A percentile compares a stretch with the other conserved stretches of the same genome.
These are phyloP conservation scores for Myriosclerotinia scirpicola DNA, from an alignment of 2,329 filamentous ascomycete species.

Conservation along the genomic window DNA sequence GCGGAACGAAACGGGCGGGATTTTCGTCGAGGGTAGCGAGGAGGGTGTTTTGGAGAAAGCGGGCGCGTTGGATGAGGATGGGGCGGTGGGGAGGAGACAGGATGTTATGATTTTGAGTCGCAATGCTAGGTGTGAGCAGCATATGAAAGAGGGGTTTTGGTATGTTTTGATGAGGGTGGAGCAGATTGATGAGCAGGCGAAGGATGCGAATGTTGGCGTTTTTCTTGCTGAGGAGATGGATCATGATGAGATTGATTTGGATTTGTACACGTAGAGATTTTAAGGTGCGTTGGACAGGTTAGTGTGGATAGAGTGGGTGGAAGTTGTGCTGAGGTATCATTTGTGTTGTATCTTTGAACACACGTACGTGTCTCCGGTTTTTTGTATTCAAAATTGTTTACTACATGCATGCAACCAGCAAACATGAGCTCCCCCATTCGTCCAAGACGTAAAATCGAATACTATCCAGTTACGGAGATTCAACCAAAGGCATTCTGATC, in stretches of 20 bases:
- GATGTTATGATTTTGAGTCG: conserved; percentile 24
- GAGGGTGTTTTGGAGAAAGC: conserved; percentile 8
- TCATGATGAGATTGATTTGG: conserved; percentile 18
- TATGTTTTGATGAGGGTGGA: conserved; percentile 20
- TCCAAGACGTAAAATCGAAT: not conserved
- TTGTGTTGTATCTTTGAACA: not conserved
- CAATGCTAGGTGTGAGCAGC: conserved; percentile 17
- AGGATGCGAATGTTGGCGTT: not conserved
- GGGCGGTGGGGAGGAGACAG: not conserved
- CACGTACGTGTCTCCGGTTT: not conserved
- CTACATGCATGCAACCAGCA: not conserved
- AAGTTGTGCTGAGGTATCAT: not conserved
- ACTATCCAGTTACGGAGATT: not conserved
- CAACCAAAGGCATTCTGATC: not conserved
- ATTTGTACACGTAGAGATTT: conserved; percentile 12
- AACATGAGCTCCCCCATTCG: not conserved
- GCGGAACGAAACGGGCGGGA: not conserved
- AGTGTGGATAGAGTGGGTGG: not conserved
- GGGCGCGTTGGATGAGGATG: not conserved
- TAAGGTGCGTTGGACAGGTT: no score
- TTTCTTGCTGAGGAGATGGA: not conserved
- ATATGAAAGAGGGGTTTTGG: conserved; percentile 21
- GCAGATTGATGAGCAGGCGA: not conserved
- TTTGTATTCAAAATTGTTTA: not conserved
- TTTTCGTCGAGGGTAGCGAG: conserved; percentile 1